Percentiles rank a stretch among this genome's conserved stretches.
Conservation (phyloP, 805 yeast species). For the Candida michaelii region DNA sequence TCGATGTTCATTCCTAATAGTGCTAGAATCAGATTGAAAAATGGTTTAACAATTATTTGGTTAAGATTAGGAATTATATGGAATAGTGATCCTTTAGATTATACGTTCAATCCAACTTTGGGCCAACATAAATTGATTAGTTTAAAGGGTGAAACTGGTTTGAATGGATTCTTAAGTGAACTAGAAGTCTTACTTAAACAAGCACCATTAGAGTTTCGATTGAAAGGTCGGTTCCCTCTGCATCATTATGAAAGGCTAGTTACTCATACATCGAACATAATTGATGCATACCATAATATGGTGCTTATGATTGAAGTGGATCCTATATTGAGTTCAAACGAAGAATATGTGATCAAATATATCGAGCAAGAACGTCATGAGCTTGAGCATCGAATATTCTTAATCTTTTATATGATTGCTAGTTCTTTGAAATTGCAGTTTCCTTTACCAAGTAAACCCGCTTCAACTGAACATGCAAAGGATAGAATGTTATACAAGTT, state of each 20-base stretch:
- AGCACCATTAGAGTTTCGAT: slow-evolving; percentile 72
- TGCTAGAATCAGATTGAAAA: slow-evolving; percentile 67
- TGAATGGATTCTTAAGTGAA: slow-evolving; percentile 58
- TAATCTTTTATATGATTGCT: slow-evolving; percentile 76
- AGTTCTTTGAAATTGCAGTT: slow-evolving; percentile 73
- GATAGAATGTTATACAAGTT: slow-evolving; percentile 67
- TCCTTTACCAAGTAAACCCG: slow-evolving; percentile 76
- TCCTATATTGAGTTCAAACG: slow-evolving; percentile 51
- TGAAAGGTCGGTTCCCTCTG: slow-evolving; percentile 71
- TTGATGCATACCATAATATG: slow-evolving; percentile 76
- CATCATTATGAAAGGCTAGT: slow-evolving; percentile 51
- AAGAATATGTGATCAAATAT: slow-evolving; percentile 53
- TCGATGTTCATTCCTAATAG: slow-evolving; percentile 68
- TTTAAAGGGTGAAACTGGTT: slow-evolving; percentile 43
- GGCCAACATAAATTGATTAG: slow-evolving; percentile 33
- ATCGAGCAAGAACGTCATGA: slow-evolving; percentile 62
- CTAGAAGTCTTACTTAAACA: slow-evolving; percentile 60
- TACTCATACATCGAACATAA: slow-evolving; percentile 57
- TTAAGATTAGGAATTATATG: slow-evolving; percentile 76
- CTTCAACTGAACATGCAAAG: slow-evolving; percentile 72
- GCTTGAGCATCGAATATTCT: slow-evolving; percentile 67
- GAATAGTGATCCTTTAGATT: slow-evolving; percentile 71
- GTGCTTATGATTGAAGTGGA: slow-evolving; percentile 67
- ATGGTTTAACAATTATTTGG: slow-evolving; percentile 71
- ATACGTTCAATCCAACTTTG: slow-evolving; percentile 24